These are phyloP conservation scores for Eragrostis tef DNA, from an alignment of 202 grass and related monocot genomes.

Conservation along the genomic window DNA sequence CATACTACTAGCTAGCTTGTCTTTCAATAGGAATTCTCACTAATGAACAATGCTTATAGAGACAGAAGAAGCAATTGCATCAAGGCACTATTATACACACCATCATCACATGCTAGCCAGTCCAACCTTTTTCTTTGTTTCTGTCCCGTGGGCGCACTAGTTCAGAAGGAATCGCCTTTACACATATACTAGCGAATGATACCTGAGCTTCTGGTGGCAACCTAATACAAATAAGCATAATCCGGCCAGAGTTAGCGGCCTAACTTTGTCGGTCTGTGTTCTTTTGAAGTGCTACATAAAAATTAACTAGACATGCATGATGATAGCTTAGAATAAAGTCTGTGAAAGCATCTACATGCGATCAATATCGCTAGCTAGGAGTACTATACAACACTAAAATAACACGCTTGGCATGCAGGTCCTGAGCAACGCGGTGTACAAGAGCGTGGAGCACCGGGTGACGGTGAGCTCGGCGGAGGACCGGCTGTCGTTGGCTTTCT, in stretches of 20 bases:
- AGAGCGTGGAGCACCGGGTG: slow-evolving; percentile 88
- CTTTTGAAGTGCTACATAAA: slow-evolving; percentile 2
- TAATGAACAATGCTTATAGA: neutral
- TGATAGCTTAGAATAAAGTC: neutral
- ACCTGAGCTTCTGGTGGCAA: neutral
- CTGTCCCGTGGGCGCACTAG: neutral
- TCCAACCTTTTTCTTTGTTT: neutral
- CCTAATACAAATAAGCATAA: neutral
- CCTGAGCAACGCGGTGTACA: slow-evolving; percentile 78
- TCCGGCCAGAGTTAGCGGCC: neutral
- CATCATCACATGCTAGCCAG: neutral
- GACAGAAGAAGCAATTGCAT: neutral
- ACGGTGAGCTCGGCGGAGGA: slow-evolving; percentile 60
- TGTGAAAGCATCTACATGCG: neutral
- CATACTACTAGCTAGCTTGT: neutral
- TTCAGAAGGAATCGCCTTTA: neutral
- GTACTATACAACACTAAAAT: neutral
- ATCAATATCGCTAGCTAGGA: no score
- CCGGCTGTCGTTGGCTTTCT: slow-evolving; percentile 77
- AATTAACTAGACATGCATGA: neutral
- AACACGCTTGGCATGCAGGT: slow-evolving; percentile 48
- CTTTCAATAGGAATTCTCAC: neutral
- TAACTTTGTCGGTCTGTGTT: neutral
- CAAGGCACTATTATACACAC: neutral
- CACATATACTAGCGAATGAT: neutral